Conservation (phyloP, 805 yeast genomes). For the Metschnikowia hibisci region DNA sequence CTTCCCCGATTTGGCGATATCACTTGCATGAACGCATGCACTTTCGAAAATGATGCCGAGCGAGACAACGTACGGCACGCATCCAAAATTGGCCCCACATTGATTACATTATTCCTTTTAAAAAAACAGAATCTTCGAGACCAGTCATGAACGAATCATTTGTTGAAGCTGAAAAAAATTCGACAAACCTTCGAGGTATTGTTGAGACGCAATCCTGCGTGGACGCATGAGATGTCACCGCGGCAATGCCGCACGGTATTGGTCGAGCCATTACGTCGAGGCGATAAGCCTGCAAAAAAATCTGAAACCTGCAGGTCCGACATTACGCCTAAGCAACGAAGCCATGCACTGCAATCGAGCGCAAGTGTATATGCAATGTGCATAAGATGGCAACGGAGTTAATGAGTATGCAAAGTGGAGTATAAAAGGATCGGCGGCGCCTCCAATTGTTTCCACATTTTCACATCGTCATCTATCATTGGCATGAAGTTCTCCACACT, state of each 20-base stretch:
- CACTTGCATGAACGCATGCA: not conserved
- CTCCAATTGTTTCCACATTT: not conserved
- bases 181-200: too few species aligned
- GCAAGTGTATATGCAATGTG: not conserved
- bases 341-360: not conserved
- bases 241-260: not conserved
- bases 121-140: too few species aligned
- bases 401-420: not conserved
- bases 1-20: not conserved
- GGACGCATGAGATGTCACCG: not conserved
- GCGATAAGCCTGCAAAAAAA: not conserved
- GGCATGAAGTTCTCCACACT: constrained; percentile 20
- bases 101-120: too few species aligned
- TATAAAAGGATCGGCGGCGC: too few species aligned
- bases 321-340: not conserved
- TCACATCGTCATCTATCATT: not conserved
- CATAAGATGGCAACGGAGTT: not conserved
- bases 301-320: not conserved
- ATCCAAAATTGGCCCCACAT: too few species aligned
- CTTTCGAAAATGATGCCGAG: not conserved
- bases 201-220: too few species aligned
- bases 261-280: not conserved
- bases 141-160: too few species aligned
- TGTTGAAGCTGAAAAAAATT: too few species aligned
- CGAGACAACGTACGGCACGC: not conserved